Evolutionary conservation across 345 rosid genomes (phyloP).

Genomic region (Aegle marmelos): DNA sequence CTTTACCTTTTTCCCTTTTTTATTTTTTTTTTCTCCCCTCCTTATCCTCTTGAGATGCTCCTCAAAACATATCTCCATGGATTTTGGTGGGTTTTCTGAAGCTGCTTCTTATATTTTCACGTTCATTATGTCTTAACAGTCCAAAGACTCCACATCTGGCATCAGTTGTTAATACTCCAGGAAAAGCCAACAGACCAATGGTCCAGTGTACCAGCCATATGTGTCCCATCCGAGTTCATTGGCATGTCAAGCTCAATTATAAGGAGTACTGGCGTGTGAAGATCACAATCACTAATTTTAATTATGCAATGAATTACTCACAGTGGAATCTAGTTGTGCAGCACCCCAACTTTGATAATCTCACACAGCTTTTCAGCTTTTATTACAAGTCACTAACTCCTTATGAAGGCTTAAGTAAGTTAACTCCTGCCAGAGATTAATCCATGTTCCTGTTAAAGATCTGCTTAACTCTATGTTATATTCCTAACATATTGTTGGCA

Average conservation of each 20-base stretch:
- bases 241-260: slow-evolving; percentile 93
- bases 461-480: neutral
- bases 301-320: slow-evolving; percentile 69
- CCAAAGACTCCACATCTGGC: slow-evolving; percentile 56
- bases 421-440: neutral
- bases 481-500: neutral
- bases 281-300: slow-evolving; percentile 83
- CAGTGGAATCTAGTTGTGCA: slow-evolving; percentile 89
- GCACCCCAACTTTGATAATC: slow-evolving; percentile 81
- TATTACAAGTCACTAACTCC: slow-evolving; percentile 71
- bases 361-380: slow-evolving; percentile 75
- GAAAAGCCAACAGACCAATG: slow-evolving; percentile 44
- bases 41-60: neutral
- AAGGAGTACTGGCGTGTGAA: slow-evolving; percentile 90
- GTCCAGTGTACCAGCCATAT: slow-evolving; percentile 79
- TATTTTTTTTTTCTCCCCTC: too few relatives aligned
- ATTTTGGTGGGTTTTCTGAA: neutral
- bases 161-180: slow-evolving; percentile 55
- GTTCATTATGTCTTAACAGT: slow-evolving; percentile 37
- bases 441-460: neutral
- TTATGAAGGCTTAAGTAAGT: slow-evolving; percentile 72
- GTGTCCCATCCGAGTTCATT: slow-evolving; percentile 85
- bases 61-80: neutral
- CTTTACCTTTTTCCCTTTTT: neutral
- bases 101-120: neutral